A percentile compares a stretch with the other conserved stretches of the same genome.
Evolutionary conservation across 805 yeast genomes (phyloP).

Genomic region (Phaffomyces antillensis): DNA sequence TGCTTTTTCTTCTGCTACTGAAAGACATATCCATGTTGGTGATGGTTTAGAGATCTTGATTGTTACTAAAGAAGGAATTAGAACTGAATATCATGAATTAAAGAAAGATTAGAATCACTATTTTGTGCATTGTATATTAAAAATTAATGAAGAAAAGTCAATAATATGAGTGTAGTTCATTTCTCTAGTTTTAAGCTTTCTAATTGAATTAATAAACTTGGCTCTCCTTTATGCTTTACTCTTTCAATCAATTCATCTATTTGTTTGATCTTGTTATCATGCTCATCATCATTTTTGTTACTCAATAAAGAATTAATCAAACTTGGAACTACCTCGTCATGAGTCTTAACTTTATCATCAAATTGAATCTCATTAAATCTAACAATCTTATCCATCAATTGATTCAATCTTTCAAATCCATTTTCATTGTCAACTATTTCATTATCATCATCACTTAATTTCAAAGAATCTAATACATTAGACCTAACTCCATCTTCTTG

Average conservation of each 20-base stretch:
- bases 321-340: background rate
- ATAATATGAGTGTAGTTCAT: background rate
- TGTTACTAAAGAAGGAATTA: constrained; percentile 89
- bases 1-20: constrained; percentile 94
- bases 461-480: constrained; percentile 12
- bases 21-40: constrained; percentile 97
- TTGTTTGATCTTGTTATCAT: constrained; percentile 2
- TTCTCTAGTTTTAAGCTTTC: background rate
- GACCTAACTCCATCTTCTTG: background rate
- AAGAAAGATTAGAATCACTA: constrained; percentile 65
- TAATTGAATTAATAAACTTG: constrained; percentile 3
- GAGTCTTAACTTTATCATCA: background rate
- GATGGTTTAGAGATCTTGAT: constrained; percentile 89
- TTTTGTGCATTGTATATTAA: background rate
- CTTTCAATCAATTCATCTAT: constrained; percentile 6
- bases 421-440: background rate
- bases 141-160: too few relatives aligned
- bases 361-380: constrained; percentile 10
- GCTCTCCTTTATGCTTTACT: constrained; percentile 2
- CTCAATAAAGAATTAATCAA: background rate
- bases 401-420: constrained; percentile 10
- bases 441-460: background rate
- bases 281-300: background rate
- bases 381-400: constrained; percentile 19
- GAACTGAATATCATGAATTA: constrained; percentile 74